Base-by-base conservation (phyloP, 768 basidiomycete species). In the Pholiota conissans region DNA sequence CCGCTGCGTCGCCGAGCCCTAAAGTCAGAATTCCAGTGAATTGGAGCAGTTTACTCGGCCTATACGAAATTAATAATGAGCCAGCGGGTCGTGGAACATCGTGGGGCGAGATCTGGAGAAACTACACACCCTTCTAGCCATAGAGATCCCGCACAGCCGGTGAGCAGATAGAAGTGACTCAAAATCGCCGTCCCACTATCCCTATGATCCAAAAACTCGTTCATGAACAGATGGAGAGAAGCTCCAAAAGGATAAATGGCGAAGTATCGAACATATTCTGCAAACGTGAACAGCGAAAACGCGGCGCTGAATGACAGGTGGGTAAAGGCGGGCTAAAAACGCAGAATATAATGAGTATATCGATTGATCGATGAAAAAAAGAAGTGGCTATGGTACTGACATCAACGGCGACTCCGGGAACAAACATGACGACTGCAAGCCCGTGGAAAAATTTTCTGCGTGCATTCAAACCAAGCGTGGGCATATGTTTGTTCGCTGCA, bases 211-310 rank as follows among this genome's bases (percentile, higher is more conserved):
- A 98, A 77, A 68, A 99, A 99, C 70, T 99, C 97, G 74, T 90
- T 91, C 85, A 99, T 87, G 73, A 99, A 99, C 55, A 98, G 76
- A 73, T 99, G 97, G 18, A 99, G 85, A 10, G 85, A 78, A 9
- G 91, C 95, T 13, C 95, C 94, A 65, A 98, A 91, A 3, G 97
- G 97, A 74, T 97, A 98, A 49, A 99, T 84, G 34, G 97, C 97
- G 73, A 98, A 99, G 73, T 98, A 99, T 57, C 97, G 92, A 61
- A 98, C 84, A 76, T 98, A 98, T 76, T 99, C 97, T 56, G 92
- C 87, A 70, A 99, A 98, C 22, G 87, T 92, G 77, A 99, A 98
- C 62, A 93, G 72, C 8, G 97, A 89, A 72, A 99, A 98, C 1
- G 96, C 96, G 18, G 86, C 89, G 65, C 92, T 95, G 76, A 99